Evolutionary conservation across 2,329 filamentous ascomycete genomes (phyloP), one percentile per base, ranked within the genome.

Genomic region (Pseudogymnoascus sp.): DNA sequence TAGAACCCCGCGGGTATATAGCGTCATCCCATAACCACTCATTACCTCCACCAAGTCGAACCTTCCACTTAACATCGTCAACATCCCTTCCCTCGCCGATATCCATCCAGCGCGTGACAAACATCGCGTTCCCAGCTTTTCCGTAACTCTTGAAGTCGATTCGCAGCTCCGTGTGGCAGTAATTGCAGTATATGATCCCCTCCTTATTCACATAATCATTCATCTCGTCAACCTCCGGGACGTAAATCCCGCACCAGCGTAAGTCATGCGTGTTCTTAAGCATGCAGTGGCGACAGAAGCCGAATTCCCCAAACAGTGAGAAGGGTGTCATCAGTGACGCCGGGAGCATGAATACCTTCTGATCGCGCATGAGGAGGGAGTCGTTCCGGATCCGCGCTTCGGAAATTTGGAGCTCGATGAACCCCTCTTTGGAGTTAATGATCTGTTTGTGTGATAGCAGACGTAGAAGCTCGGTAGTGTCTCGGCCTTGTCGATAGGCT

Each of bases 101-200:
- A 64, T 65, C 65, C 62, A 65, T 67, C 66, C 66, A 66, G 28
- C 39, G 61, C 25, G 66, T 66, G 14, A 67, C 21, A 31, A 66
- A 67, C 63, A 67, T 57, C 13, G 63, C 65, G 37, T 65, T 65
- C 3, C 65, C 60, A 7, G 31, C 63, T 25, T 23, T 62, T 6
- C 65, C 63, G 13, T 63, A 65, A 23, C 65, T 57, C 36, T 68
- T 67, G 16, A 68, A 68, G 19, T 64, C 64, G 19, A 68, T 45
- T 11, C 62, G 62, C 4, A 68, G 62, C 54, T 67, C 65, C 1
- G 62, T 68, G 41, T 62, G 34, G 51, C 63, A 68, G 41, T 36
- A 16, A 7, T 1, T 8, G 61, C 64, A 67, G 39, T 61, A 66
- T 51, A 66, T 64, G 19, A 64, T 16, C 16, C 64, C 66, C 31